phyloP scores from a whole-genome alignment of 2,329 filamentous ascomycete species.

The Stachybotrys echinatus region DNA sequence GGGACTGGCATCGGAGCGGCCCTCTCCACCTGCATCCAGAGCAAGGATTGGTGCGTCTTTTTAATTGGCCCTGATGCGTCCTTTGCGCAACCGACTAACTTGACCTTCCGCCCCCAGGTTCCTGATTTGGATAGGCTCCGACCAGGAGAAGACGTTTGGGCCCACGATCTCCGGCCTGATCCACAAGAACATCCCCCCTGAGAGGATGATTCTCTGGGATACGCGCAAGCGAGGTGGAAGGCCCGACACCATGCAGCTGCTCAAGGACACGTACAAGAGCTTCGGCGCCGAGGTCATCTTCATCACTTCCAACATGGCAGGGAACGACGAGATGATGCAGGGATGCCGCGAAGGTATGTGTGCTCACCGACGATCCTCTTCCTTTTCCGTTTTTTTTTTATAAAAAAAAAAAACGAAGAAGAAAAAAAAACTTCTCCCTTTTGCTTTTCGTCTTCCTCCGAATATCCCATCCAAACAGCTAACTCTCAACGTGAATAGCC shows the following conservation, averaged over 20 bases:
- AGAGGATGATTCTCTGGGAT: constrained; percentile 36
- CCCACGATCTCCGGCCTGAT: constrained; percentile 32
- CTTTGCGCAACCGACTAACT: not conserved
- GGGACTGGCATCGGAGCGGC: constrained; percentile 35
- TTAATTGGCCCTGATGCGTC: too few species aligned
- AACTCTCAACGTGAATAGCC: not conserved
- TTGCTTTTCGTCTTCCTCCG: not conserved
- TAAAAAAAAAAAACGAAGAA: too few species aligned
- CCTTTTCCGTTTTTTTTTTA: too few species aligned
- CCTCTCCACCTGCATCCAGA: constrained; percentile 35
- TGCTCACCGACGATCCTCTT: too few species aligned
- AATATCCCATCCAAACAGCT: not conserved
- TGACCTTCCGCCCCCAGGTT: constrained; percentile 20
- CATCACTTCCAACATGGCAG: constrained; percentile 34
- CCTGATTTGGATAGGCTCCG: constrained; percentile 36
- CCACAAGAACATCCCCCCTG: constrained; percentile 31
- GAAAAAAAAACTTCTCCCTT: too few species aligned
- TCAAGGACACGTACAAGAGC: constrained; percentile 31
- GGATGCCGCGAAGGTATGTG: constrained; percentile 30
- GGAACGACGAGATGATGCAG: constrained; percentile 38
- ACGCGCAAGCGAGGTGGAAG: constrained; percentile 33
- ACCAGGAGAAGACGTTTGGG: constrained; percentile 35
- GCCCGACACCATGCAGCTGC: constrained; percentile 29
- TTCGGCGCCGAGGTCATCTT: constrained; percentile 37
- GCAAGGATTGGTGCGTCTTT: constrained; percentile 23